phyloP scores from a whole-genome alignment of 1,284 basidiomycete species.

The Puccinia hordei region DNA sequence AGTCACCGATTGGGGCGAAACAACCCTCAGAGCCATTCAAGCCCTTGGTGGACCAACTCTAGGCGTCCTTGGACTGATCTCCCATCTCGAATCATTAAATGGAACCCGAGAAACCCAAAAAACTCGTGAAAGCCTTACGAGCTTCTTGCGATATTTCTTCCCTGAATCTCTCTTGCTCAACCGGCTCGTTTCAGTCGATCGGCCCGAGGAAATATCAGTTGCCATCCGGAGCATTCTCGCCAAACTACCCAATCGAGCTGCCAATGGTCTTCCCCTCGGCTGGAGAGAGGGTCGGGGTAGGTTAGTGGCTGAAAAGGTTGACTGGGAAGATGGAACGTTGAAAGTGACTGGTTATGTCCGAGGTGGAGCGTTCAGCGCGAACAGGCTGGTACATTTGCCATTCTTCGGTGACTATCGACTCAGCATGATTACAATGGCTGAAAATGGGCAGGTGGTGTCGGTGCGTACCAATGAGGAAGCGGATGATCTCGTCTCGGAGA shows the following conservation, averaged over 20 bases:
- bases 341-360: slow-evolving; percentile 81
- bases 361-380: slow-evolving; percentile 75
- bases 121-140: slow-evolving; percentile 80
- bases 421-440: slow-evolving; percentile 65
- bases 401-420: slow-evolving; percentile 87
- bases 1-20: slow-evolving; percentile 84
- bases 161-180: slow-evolving; percentile 66
- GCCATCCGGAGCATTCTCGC: slow-evolving; percentile 64
- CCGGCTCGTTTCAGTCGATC: slow-evolving; percentile 26
- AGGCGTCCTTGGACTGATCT: slow-evolving; percentile 64
- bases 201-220: slow-evolving; percentile 68
- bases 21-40: slow-evolving; percentile 76
- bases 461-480: slow-evolving; percentile 69
- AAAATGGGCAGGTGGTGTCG: slow-evolving; percentile 54
- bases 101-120: slow-evolving; percentile 57
- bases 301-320: slow-evolving; percentile 56
- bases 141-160: slow-evolving; percentile 92
- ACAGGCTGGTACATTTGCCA: slow-evolving; percentile 84
- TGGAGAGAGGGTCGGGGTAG: slow-evolving; percentile 63
- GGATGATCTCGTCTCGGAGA: slow-evolving; percentile 84
- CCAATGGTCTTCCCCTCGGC: slow-evolving; percentile 77
- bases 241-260: slow-evolving; percentile 63
- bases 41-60: slow-evolving; percentile 69
- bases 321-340: slow-evolving; percentile 62
- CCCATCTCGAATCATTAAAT: slow-evolving; percentile 27